Conservation (phyloP, 441 rosid species). For the Flueggea neowawraea region DNA sequence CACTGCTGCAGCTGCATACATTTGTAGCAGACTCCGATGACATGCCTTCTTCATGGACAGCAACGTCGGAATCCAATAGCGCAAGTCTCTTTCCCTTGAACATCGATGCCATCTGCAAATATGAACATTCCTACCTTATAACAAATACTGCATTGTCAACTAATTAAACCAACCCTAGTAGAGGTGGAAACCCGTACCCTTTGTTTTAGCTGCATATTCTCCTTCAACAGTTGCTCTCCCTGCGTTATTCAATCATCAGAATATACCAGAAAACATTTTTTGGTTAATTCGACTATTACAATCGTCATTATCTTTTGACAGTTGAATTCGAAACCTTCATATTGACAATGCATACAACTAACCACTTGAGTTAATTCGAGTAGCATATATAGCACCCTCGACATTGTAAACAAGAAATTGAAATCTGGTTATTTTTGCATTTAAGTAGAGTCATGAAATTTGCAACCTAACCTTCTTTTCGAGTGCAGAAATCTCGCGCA, state of each 20-base stretch:
- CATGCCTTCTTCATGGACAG: conserved; percentile 43
- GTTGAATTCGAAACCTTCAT: too few relatives aligned
- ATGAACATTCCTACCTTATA: not conserved
- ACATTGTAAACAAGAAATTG: not conserved
- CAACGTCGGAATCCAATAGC: conserved; percentile 24
- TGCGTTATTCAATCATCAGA: conserved; percentile 14
- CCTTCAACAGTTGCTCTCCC: conserved; percentile 50
- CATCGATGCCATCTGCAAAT: conserved; percentile 26
- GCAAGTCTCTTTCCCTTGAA: conserved; percentile 26
- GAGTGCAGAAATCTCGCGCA: conserved; percentile 41
- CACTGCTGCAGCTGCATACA: conserved; percentile 41
- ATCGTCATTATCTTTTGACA: too few relatives aligned
- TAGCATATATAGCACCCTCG: too few relatives aligned
- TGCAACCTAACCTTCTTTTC: conserved; percentile 40
- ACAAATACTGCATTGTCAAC: too few relatives aligned
- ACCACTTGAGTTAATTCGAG: too few relatives aligned
- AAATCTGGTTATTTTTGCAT: too few relatives aligned
- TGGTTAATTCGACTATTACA: too few relatives aligned
- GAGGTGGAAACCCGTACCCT: conserved; percentile 18
- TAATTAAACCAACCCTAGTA: not conserved
- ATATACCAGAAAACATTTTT: too few relatives aligned
- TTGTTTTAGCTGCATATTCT: conserved; percentile 43
- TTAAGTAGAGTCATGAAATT: too few relatives aligned
- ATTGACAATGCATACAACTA: too few relatives aligned
- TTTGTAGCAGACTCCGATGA: conserved; percentile 52